phyloP scores from a whole-genome alignment of 805 yeast species.

The Yamadazyma tumulicola region DNA sequence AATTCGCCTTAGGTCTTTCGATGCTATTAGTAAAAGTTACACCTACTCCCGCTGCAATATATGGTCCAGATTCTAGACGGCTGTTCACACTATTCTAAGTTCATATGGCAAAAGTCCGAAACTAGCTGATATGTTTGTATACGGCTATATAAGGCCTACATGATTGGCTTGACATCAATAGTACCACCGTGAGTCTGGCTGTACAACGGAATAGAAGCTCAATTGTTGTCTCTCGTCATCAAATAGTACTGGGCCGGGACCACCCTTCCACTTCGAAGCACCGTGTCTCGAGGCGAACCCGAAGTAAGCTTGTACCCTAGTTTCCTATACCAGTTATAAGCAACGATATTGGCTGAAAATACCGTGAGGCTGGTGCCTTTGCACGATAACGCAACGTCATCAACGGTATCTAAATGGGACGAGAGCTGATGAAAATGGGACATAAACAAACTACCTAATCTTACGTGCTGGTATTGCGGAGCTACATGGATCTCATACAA shows the following conservation, averaged over 20 bases:
- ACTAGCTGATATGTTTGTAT: too few relatives aligned
- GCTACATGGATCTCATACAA: slow-evolving; percentile 55
- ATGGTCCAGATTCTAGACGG: too few relatives aligned
- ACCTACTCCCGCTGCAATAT: too few relatives aligned
- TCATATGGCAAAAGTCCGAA: too few relatives aligned
- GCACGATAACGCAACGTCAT: slow-evolving; percentile 4
- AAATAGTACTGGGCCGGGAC: slow-evolving; percentile 43
- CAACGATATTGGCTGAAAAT: slow-evolving; percentile 42
- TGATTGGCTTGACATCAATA: too few relatives aligned
- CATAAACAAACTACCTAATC: slow-evolving; percentile 42
- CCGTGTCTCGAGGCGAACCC: slow-evolving; percentile 44
- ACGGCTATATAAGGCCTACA: too few relatives aligned
- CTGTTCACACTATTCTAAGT: too few relatives aligned
- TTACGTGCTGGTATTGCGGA: slow-evolving; percentile 27
- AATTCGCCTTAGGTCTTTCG: too few relatives aligned
- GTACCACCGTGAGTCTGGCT: too few relatives aligned
- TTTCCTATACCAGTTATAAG: slow-evolving; percentile 41
- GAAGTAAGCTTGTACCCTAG: slow-evolving; percentile 36
- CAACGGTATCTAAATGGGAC: slow-evolving; percentile 5
- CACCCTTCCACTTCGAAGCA: slow-evolving; percentile 36
- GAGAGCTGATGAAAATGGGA: slow-evolving; percentile 30
- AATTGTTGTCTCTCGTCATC: slow-evolving; percentile 5
- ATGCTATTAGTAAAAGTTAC: too few relatives aligned
- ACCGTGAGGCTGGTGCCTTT: slow-evolving; percentile 46
- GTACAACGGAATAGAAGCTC: too few relatives aligned